Percentiles rank a stretch among this genome's conserved stretches.
Conservation (phyloP, 192 early-diverging fungal species). For the Chytriomyces confervae region DNA sequence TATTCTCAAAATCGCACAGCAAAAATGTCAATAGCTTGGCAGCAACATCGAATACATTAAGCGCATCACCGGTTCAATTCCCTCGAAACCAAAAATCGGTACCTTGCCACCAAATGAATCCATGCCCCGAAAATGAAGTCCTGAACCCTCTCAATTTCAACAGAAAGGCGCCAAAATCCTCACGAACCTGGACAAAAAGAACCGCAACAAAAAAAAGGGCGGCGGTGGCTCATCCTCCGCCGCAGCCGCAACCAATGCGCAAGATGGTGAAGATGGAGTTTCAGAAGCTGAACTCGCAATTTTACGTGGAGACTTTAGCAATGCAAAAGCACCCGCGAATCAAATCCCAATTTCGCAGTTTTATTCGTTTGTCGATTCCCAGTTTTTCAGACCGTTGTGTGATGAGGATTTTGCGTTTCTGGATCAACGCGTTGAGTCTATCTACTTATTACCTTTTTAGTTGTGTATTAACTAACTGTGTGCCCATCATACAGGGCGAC, state of each 20-base stretch:
- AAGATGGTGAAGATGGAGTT: slow-evolving; percentile 18
- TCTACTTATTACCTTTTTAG: neutral
- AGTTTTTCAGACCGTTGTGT: slow-evolving; percentile 78
- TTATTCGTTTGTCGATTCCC: slow-evolving; percentile 78
- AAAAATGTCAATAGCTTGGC: neutral
- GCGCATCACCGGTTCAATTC: too few species aligned
- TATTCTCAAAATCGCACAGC: neutral
- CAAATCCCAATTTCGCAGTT: slow-evolving; percentile 84
- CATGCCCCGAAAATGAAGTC: too few species aligned
- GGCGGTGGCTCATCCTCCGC: neutral
- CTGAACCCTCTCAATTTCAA: too few species aligned
- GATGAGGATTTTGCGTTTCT: slow-evolving; percentile 82
- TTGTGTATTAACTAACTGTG: neutral
- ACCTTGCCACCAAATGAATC: too few species aligned
- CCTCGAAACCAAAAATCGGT: too few species aligned
- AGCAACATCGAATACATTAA: too few species aligned
- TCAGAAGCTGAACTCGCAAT: slow-evolving; percentile 32
- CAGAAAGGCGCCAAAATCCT: slow-evolving; percentile 33
- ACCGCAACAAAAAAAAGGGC: slow-evolving; percentile 28
- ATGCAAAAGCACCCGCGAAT: slow-evolving; percentile 63
- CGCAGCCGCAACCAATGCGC: neutral
- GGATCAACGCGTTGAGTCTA: slow-evolving; percentile 54
- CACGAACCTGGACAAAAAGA: slow-evolving; percentile 14
- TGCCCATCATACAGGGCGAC: slow-evolving; percentile 49
- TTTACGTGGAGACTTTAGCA: slow-evolving; percentile 54